phyloP scores from a whole-genome alignment of 208 protist genomes.

The Trypanosoma mega region DNA sequence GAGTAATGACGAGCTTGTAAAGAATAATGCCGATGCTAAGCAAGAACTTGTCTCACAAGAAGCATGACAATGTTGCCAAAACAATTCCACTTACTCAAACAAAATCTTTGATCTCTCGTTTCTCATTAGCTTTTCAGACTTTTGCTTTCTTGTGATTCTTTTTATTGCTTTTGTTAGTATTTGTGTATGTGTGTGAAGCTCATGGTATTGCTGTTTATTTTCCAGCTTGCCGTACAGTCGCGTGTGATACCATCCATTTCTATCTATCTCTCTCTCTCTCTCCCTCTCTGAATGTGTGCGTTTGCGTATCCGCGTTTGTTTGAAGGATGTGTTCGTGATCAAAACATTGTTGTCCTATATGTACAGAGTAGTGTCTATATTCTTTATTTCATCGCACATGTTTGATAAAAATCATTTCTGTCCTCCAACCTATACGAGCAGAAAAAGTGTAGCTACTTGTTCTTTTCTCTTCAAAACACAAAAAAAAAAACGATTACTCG shows the following conservation, averaged over 20 bases:
- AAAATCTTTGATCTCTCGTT: too few relatives aligned
- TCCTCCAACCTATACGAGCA: neutral
- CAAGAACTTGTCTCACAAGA: neutral
- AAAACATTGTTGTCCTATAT: neutral
- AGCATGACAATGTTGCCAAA: neutral
- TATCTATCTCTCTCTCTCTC: neutral
- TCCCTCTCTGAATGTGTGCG: neutral
- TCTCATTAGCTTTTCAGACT: too few relatives aligned
- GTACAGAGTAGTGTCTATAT: neutral
- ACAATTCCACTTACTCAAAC: neutral
- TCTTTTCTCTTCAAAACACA: too few relatives aligned
- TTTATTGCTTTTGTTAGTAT: too few relatives aligned
- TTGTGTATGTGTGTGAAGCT: too few relatives aligned
- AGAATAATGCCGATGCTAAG: neutral
- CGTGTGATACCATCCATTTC: too few relatives aligned
- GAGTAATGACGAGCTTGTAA: slow-evolving; percentile 52
- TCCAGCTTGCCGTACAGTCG: too few relatives aligned
- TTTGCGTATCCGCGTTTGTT: neutral
- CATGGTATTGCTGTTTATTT: too few relatives aligned
- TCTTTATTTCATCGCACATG: neutral
- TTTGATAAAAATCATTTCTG: neutral
- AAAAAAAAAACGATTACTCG: too few relatives aligned
- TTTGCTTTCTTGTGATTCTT: too few relatives aligned
- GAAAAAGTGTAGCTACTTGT: too few relatives aligned
- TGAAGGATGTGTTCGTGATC: neutral